Percentiles rank a stretch among this genome's conserved stretches.
phyloP scores from a whole-genome alignment of 106 monocot genomes.

The Acanthochlamys bracteata region DNA sequence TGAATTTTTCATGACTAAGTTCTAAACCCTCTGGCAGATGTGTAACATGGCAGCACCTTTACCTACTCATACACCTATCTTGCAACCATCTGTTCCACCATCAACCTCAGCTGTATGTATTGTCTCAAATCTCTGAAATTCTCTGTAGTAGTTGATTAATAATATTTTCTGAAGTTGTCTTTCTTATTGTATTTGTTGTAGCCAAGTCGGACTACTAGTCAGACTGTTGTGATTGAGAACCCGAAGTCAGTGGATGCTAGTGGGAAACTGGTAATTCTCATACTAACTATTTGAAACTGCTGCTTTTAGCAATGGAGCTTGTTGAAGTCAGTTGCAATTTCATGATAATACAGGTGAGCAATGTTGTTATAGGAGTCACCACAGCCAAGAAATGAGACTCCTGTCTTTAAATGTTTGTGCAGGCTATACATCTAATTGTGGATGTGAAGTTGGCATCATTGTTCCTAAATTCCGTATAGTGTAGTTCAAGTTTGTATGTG shows the following conservation, averaged over 20 bases:
- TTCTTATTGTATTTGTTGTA: neutral
- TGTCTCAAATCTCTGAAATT: neutral
- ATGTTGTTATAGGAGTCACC: conserved; percentile 67
- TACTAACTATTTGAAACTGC: neutral
- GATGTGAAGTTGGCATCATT: neutral
- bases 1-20: neutral
- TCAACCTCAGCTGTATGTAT: conserved; percentile 37
- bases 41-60: conserved; percentile 22
- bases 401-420: neutral
- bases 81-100: conserved; percentile 9
- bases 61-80: conserved; percentile 25
- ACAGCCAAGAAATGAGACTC: conserved; percentile 37
- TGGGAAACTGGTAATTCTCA: conserved; percentile 48
- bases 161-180: neutral
- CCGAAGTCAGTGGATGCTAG: conserved; percentile 59
- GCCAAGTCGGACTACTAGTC: conserved; percentile 17
- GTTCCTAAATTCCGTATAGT: no score
- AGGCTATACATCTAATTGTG: neutral
- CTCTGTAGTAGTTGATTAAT: no score
- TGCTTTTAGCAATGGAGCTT: neutral
- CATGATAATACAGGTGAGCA: conserved; percentile 42
- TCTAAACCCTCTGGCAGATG: conserved; percentile 8
- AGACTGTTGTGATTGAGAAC: conserved; percentile 66
- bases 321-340: neutral
- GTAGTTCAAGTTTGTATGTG: no score